Evolutionary conservation across 2,329 filamentous ascomycete genomes (phyloP), one percentile per base, ranked within the genome.

Genomic region (Aspergillus proliferans): DNA sequence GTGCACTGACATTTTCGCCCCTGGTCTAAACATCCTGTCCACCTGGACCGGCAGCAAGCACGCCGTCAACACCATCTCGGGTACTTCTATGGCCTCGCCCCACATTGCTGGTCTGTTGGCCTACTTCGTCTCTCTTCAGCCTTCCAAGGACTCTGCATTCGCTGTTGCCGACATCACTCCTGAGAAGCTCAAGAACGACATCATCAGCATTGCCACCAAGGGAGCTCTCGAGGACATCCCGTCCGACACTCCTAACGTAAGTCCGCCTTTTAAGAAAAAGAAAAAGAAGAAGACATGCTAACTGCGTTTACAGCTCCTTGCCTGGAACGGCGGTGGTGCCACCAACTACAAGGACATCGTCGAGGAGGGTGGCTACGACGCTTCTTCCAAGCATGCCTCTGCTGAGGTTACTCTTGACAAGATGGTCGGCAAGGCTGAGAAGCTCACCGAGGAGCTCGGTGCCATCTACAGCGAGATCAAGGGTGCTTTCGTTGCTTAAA

Each of bases 1-100:
- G 81, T 98, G 93, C 83, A 95, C 92, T 71, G 93, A 98, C 75
- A 95, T 98, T 80, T 98, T 98, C 66, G 93, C 91, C 56, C 93
- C 93, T 53, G 93, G 93, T 67, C 81, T 96, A 65, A 95, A 90
- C 85, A 95, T 98, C 65, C 83, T 88, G 64, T 98, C 93, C 58
- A 97, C 93, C 71, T 98, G 93, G 93, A 95, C 95, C 64, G 93
- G 94, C 70, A 92, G 86, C 83, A 87, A 93, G 74, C 85, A 92
- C 66, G 92, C 93, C 66, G 83, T 89, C 78, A 98, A 98, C 85
- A 96, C 89, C 76, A 98, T 98, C 78, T 97, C 92, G 39, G 93
- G 93, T 72, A 98, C 93, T 59, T 98, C 93, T 48, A 98, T 98
- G 93, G 93, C 93, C 55, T 97, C 93, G 55, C 93, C 93, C 62